Evolutionary conservation across 139 green algal genomes (phyloP).

Genomic region (Picochlorum sp.): DNA sequence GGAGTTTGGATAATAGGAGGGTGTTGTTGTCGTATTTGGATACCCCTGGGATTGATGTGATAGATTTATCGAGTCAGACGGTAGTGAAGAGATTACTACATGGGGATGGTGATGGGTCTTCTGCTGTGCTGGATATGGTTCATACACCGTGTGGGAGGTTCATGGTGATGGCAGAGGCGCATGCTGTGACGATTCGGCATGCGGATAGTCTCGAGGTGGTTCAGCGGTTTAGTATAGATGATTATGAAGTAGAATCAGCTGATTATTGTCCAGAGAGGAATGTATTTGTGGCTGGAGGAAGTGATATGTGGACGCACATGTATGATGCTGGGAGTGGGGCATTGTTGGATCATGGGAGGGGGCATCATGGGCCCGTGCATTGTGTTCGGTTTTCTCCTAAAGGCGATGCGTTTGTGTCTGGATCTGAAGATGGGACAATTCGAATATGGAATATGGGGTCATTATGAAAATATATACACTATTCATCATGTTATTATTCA

Average conservation of each 20-base stretch:
- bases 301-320: constrained; percentile 94
- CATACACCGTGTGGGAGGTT: constrained; percentile 54
- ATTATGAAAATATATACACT: not conserved
- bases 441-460: constrained; percentile 66
- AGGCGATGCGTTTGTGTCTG: constrained; percentile 81
- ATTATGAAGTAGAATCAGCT: constrained; percentile 66
- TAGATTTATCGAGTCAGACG: constrained; percentile 58
- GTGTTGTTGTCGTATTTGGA: constrained; percentile 58
- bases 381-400: constrained; percentile 85
- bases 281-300: constrained; percentile 72
- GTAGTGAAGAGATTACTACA: constrained; percentile 65
- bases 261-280: constrained; percentile 57
- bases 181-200: constrained; percentile 71
- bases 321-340: constrained; percentile 71
- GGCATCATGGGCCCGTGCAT: constrained; percentile 96
- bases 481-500: not conserved
- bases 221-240: constrained; percentile 35
- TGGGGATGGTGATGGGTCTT: constrained; percentile 28
- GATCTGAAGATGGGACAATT: constrained; percentile 95
- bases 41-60: constrained; percentile 50
- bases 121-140: constrained; percentile 71
- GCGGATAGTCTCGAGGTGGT: constrained; percentile 31
- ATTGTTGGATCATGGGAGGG: constrained; percentile 45
- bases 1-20: constrained; percentile 58
- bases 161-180: constrained; percentile 73